A percentile compares a stretch with the other conserved stretches of the same genome.
Evolutionary conservation across 1,284 basidiomycete species (phyloP).

Genomic region (Melanopsichium pennsylvanicum): DNA sequence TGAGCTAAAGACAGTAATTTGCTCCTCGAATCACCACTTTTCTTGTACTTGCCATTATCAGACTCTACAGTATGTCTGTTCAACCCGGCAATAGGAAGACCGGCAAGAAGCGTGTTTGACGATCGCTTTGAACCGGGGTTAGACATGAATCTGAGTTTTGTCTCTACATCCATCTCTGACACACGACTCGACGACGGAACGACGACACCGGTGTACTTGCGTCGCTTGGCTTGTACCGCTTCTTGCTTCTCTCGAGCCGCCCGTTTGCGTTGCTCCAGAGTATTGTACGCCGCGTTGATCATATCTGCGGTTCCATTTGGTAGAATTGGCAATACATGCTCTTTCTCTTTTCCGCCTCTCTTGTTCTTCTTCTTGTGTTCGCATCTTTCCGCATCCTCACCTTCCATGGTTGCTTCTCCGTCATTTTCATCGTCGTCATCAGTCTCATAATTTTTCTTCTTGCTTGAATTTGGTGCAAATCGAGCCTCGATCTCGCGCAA

Average conservation of each 20-base stretch:
- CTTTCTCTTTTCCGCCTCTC: not conserved
- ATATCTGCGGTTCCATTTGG: constrained; percentile 32
- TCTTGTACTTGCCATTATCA: not conserved
- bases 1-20: constrained; percentile 24
- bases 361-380: too few relatives aligned
- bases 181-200: not conserved
- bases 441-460: not conserved
- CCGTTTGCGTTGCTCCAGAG: constrained; percentile 32
- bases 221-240: constrained; percentile 4
- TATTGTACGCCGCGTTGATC: constrained; percentile 37
- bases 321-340: constrained; percentile 3
- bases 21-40: constrained; percentile 13
- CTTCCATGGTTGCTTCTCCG: not conserved
- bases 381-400: too few relatives aligned
- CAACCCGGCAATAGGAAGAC: constrained; percentile 10
- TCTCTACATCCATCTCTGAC: not conserved
- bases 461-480: constrained; percentile 6
- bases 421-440: not conserved
- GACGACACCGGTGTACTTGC: constrained; percentile 29
- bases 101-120: not conserved
- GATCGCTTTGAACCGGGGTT: not conserved
- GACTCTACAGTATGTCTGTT: constrained; percentile 1
- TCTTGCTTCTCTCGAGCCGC: constrained; percentile 8
- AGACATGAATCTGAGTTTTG: constrained; percentile 16
- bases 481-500: constrained; percentile 22